Conservation (phyloP, 106 monocot genomes). For the Platanthera zijinensis region DNA sequence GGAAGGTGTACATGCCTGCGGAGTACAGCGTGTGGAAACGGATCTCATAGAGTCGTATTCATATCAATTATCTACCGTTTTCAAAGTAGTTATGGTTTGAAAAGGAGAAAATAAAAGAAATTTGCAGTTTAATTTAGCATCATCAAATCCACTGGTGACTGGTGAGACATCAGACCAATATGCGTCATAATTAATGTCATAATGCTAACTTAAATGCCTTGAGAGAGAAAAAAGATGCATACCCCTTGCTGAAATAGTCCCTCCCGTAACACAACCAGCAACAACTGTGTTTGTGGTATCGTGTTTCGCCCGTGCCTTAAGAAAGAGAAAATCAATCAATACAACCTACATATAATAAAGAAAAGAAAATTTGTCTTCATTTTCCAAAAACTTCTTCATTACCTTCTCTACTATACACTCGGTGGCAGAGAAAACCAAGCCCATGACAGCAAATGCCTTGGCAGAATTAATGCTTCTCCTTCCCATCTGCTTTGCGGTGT, state of each 20-base stretch:
- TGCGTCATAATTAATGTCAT: not conserved
- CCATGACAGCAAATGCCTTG: constrained; percentile 96
- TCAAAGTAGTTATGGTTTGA: not conserved
- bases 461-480: constrained; percentile 74
- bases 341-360: not conserved
- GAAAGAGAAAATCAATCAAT: constrained; percentile 7
- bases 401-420: constrained; percentile 97
- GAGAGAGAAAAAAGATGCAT: constrained; percentile 13
- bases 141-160: no score
- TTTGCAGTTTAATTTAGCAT: not conserved
- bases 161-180: not conserved
- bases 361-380: not conserved
- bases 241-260: constrained; percentile 84
- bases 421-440: constrained; percentile 84
- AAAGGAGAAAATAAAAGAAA: not conserved
- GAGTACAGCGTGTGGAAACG: no score
- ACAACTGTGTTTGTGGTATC: constrained; percentile 90
- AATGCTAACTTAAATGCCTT: not conserved
- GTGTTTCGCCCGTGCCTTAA: constrained; percentile 85
- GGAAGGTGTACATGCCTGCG: no score
- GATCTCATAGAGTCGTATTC: no score
- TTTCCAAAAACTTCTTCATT: not conserved
- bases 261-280: constrained; percentile 96
- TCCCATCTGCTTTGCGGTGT: constrained; percentile 94
- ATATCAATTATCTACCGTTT: not conserved